Base-by-base conservation (phyloP, 106 monocot species). In the Platanthera zijinensis region DNA sequence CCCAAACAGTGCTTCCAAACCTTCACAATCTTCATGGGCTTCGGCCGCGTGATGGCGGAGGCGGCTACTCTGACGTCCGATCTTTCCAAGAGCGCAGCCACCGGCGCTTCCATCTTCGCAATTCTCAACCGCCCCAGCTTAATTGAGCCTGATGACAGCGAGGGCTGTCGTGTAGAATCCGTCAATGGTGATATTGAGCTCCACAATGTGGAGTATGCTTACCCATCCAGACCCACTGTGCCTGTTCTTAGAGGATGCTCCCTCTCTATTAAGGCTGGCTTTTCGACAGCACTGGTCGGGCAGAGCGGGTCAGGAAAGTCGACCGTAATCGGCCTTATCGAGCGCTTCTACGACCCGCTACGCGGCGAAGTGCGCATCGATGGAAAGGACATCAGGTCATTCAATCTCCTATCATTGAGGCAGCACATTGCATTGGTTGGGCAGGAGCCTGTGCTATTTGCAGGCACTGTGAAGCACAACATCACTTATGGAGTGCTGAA, bases 1-100 rank as follows among this genome's bases (percentile, higher is more conserved):
- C 51, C 67, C 52, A 78, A 78, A 68, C 2, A 52, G 21, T 78
- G 28, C 10, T 69, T 78, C 28, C 52, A 32, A 68, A 69, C 15
- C 21, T 69, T 77, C 25, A 50, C 39, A 48, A 19, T 77, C 15
- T 13, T 77, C 6, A 9, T 64, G 50, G 18, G 25, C 7, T 50
- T 10, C 1, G 21, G 64, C 12, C 59, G 50, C 47, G 64, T 64
- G 2, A 66, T 77, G 19, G 66, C 77, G 21, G 77, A 77, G 28
- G 67, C 77, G 13, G 50, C 67, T 3, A 52, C 30, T 45, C 57
- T 77, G 50, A 78, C 52, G 11, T 78, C 52, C 25, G 39, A 78
- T 39, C 52, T 69, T 15, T 69, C 66, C 4, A 77, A 77, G 49
- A 67, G 77, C 4, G 28, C 51, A 13, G 21, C 25, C 46, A 52